Base-by-base conservation (phyloP, 371 early-diverging fungal genomes). In the Polyrhizophydium stewartii region DNA sequence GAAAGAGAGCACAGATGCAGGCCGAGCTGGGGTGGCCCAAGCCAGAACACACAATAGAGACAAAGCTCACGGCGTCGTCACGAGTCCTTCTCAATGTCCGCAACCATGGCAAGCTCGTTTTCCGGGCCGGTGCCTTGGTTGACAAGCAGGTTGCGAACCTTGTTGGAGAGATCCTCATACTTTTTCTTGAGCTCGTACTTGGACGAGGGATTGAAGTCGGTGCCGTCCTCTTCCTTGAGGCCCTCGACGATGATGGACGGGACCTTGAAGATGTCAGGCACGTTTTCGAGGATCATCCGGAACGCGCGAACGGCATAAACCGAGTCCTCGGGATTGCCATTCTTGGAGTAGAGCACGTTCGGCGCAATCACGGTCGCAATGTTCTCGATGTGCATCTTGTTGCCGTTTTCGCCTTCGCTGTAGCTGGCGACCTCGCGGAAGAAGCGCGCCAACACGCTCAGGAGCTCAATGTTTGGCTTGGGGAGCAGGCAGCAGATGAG, bases 311-410 rank as follows among this genome's bases (percentile, higher is more conserved):
- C 28, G 16, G 7, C 3, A 25, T 25, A 47, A 3, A 47, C 49
- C 3, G 49, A 47, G 62, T 75, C 75, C 12, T 69, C 72, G 12
- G 43, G 52, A 49, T 68, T 70, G 67, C 91, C 90, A 51, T 80
- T 81, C 57, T 90, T 91, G 19, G 89, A 85, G 63, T 92, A 94
- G 45, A 96, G 73, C 9, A 97, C 84, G 62, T 91, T 96, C 9
- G 98, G 98, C 0, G 96, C 87, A 56, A 97, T 87, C 1, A 97
- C 92, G 0, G 92, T 91, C 0, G 97, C 94, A 57, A 97, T 68
- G 65, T 96, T 97, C 40, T 81, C 78, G 17, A 90, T 68, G 62
- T 90, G 90, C 98, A 97, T 97, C 69, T 88, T 88, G 63, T 89
- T 92, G 5, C 89, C 89, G 7, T 27, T 27, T 3, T 27, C 49